phyloP scores from a whole-genome alignment of 805 yeast species.

The Hyphopichia homilentoma region DNA sequence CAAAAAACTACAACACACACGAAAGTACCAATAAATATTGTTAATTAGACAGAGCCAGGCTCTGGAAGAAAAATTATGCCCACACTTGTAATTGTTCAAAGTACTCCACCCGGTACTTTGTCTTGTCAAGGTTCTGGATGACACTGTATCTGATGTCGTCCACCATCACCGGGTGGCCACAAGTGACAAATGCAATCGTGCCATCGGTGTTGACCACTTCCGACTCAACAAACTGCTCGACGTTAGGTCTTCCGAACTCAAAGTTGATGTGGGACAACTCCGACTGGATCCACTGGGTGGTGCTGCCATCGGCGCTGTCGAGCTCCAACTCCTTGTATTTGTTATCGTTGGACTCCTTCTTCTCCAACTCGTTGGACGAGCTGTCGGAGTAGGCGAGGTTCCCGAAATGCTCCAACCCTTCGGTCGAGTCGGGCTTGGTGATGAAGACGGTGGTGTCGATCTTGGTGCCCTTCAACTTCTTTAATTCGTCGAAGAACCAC shows the following conservation, averaged over 20 bases:
- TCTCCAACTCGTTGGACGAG: neutral
- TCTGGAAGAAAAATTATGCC: too few species aligned
- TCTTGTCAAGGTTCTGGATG: slow-evolving; percentile 15
- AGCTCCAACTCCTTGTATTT: neutral
- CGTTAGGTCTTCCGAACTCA: slow-evolving; percentile 39
- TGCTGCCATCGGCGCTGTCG: neutral
- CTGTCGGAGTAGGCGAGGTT: neutral
- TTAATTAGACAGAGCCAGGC: too few species aligned
- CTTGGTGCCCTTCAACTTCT: slow-evolving; percentile 8
- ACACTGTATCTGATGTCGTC: slow-evolving; percentile 24
- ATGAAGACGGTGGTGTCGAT: slow-evolving; percentile 14
- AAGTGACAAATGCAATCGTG: slow-evolving; percentile 15
- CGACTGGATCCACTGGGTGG: neutral
- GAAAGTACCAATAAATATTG: too few species aligned
- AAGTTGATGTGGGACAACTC: slow-evolving; percentile 1
- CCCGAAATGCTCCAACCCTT: slow-evolving; percentile 10
- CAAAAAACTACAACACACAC: too few species aligned
- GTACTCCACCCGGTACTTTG: slow-evolving; percentile 27
- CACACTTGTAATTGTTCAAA: slow-evolving; percentile 29
- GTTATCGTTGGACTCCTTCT: neutral
- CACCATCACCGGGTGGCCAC: slow-evolving; percentile 26
- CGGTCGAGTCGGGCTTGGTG: slow-evolving; percentile 12
- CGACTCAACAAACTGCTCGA: slow-evolving; percentile 24
- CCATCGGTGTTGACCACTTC: slow-evolving; percentile 34
- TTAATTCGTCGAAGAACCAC: slow-evolving; percentile 40